Evolutionary conservation across 2,329 filamentous ascomycete genomes (phyloP), one percentile per base, ranked within the genome.

Genomic region (Paecilomyces niveus): DNA sequence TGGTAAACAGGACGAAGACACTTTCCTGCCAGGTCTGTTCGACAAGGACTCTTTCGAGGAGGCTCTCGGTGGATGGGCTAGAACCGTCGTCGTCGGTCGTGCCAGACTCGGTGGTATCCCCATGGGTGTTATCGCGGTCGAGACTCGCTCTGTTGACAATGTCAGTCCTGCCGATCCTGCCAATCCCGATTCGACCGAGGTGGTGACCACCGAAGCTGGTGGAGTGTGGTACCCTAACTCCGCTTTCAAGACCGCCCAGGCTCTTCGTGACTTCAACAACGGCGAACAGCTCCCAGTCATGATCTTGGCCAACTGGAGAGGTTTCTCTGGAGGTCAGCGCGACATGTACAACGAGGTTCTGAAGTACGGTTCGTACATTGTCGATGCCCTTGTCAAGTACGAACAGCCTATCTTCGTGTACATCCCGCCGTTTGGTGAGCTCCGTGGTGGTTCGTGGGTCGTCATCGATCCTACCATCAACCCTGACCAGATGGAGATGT

Each of bases 321-420:
- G 94, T 82, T 99, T 99, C 90, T 99, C 94, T 66, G 94, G 94
- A 81, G 94, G 94, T 64, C 94, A 99, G 80, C 91, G 93, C 67
- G 94, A 99, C 79, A 99, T 99, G 94, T 99, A 95, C 86, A 97
- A 97, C 80, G 94, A 99, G 80, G 94, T 99, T 15, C 86, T 99
- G 77, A 99, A 99, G 83, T 99, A 99, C 72, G 94, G 94, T 72
- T 97, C 93, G 18, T 97, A 94, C 84, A 99, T 99, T 72, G 94
- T 99, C 67, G 94, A 99, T 71, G 93, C 93, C 57, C 88, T 99
- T 54, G 92, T 96, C 82, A 96, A 97, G 80, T 99, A 91, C 73
- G 90, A 99, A 82, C 94, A 99, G 82, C 94, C 94, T 57, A 88
- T 99, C 78, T 99, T 99, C 73, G 91, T 99, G 64, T 99, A 99